phyloP scores from a whole-genome alignment of 495 filamentous ascomycete genomes.

The Pyrenopolyporus hunteri region DNA sequence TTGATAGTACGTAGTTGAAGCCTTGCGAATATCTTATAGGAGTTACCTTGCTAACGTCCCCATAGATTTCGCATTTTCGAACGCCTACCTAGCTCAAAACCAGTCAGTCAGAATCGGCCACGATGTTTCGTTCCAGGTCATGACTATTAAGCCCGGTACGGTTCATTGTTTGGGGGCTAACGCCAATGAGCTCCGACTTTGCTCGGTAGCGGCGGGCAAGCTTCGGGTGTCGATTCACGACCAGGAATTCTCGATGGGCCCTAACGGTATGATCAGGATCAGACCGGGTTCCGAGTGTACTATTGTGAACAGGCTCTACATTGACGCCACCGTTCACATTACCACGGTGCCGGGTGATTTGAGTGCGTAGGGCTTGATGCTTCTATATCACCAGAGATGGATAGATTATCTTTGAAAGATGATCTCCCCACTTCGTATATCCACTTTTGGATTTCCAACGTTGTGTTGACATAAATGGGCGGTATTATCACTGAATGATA shows the following conservation, averaged over 20 bases:
- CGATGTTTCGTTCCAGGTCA: slow-evolving; percentile 44
- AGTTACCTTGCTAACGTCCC: neutral
- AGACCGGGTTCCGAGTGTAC: slow-evolving; percentile 32
- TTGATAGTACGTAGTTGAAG: slow-evolving; percentile 32
- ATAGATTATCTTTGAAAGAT: neutral
- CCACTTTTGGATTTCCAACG: no score
- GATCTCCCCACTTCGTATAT: no score
- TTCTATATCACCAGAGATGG: neutral
- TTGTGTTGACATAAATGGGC: no score
- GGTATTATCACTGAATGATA: no score
- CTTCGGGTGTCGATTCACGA: slow-evolving; percentile 36
- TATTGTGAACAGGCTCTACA: slow-evolving; percentile 43
- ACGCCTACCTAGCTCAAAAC: slow-evolving; percentile 43
- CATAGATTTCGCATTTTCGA: slow-evolving; percentile 49
- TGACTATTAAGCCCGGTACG: slow-evolving; percentile 40
- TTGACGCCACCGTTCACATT: slow-evolving; percentile 46
- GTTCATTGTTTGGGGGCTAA: slow-evolving; percentile 34
- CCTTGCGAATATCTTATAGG: neutral
- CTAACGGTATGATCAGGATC: slow-evolving; percentile 45
- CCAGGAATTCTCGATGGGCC: slow-evolving; percentile 45
- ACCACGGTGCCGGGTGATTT: slow-evolving; percentile 35
- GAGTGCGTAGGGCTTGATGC: neutral
- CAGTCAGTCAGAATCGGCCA: slow-evolving; percentile 38
- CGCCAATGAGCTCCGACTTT: slow-evolving; percentile 35
- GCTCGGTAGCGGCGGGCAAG: slow-evolving; percentile 47